Evolutionary conservation across 441 rosid genomes (phyloP).

Genomic region (Croton laevigatus): DNA sequence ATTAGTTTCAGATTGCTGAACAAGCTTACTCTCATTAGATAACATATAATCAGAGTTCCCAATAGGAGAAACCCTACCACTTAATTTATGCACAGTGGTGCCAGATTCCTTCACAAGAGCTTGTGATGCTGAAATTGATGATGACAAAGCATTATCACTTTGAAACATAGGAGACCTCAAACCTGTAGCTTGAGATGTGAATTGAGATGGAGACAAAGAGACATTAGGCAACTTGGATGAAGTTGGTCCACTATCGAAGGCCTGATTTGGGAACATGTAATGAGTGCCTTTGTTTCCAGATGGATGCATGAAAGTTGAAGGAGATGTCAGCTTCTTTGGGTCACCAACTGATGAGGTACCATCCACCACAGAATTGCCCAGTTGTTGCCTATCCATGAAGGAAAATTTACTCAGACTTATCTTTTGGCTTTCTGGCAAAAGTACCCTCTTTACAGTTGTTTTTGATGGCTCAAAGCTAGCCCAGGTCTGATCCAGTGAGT

Average conservation of each 20-base stretch:
- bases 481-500: conserved; percentile 91
- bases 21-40: conserved; percentile 32
- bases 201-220: conserved; percentile 28
- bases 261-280: conserved; percentile 35
- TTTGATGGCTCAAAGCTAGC: conserved; percentile 85
- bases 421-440: conserved; percentile 58
- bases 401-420: conserved; percentile 38
- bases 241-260: conserved; percentile 38
- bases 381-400: conserved; percentile 36
- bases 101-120: conserved; percentile 24
- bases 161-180: conserved; percentile 37
- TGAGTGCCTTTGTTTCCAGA: conserved; percentile 41
- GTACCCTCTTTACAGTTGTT: conserved; percentile 88
- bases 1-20: conserved; percentile 38
- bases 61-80: conserved; percentile 27
- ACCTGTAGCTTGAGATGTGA: conserved; percentile 30
- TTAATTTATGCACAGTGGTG: conserved; percentile 32
- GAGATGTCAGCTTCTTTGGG: conserved; percentile 37
- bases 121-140: conserved; percentile 38
- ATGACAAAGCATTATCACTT: conserved; percentile 28
- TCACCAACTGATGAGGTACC: conserved; percentile 35
- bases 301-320: conserved; percentile 36
- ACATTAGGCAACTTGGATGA: conserved; percentile 38
- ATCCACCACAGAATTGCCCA: conserved; percentile 30
- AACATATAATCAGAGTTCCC: conserved; percentile 34